These are phyloP conservation scores for Sonneratia alba DNA, from an alignment of 345 rosid genomes.

Conservation along the genomic window DNA sequence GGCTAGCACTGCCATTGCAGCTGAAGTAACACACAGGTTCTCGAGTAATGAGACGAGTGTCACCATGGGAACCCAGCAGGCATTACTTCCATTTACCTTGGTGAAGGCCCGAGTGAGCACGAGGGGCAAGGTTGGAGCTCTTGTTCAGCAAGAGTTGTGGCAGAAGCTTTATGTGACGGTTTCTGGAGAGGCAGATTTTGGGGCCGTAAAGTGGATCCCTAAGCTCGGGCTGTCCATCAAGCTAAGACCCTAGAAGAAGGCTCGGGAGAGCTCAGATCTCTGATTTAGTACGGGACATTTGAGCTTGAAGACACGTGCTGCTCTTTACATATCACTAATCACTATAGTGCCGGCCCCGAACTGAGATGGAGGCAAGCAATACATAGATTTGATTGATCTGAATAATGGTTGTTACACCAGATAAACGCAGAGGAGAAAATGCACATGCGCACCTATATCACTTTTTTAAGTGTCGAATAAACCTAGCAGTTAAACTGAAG, in stretches of 20 bases:
- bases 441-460: background rate
- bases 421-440: background rate
- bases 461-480: background rate
- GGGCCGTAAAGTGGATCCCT: constrained; percentile 17
- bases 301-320: no score
- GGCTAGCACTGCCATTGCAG: constrained; percentile 40
- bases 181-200: constrained; percentile 33
- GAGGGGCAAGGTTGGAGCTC: constrained; percentile 23
- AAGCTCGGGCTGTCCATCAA: constrained; percentile 38
- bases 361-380: background rate
- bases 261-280: background rate
- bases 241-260: constrained; percentile 18
- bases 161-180: constrained; percentile 22
- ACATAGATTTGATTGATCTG: background rate
- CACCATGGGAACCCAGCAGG: constrained; percentile 36
- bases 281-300: no score
- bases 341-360: background rate
- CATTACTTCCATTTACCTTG: constrained; percentile 26
- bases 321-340: no score
- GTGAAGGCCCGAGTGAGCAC: constrained; percentile 37
- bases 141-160: constrained; percentile 28
- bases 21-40: constrained; percentile 33
- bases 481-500: background rate
- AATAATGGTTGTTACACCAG: background rate
- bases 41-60: constrained; percentile 10